These are phyloP conservation scores for Rhizoctonia solani DNA, from an alignment of 1,284 basidiomycete genomes.

Conservation along the genomic window DNA sequence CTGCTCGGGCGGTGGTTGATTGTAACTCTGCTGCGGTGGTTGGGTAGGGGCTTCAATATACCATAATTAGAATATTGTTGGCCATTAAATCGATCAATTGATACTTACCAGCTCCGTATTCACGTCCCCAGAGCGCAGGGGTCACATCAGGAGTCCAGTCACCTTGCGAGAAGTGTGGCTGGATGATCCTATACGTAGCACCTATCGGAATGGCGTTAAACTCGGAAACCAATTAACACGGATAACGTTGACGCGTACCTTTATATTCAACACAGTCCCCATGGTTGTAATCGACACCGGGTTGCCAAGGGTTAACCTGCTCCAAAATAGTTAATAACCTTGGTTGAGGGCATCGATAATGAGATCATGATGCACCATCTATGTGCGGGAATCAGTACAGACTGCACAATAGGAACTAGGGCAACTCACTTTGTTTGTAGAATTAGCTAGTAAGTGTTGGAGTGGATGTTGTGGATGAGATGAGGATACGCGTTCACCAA, in stretches of 20 bases:
- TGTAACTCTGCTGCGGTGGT: slow-evolving; percentile 43
- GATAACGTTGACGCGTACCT: slow-evolving; percentile 48
- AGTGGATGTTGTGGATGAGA: not conserved
- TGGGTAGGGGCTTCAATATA: not conserved
- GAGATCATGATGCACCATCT: slow-evolving; percentile 7
- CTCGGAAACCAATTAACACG: not conserved
- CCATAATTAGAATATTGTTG: not conserved
- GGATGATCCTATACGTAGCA: slow-evolving; percentile 66
- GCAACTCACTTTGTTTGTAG: not conserved
- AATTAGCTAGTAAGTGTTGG: not conserved
- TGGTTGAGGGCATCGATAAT: not conserved
- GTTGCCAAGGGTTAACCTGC: slow-evolving; percentile 56
- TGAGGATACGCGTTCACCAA: not conserved
- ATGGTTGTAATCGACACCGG: slow-evolving; percentile 61
- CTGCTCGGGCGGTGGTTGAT: no score
- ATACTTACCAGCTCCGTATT: not conserved
- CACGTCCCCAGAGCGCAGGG: slow-evolving; percentile 63
- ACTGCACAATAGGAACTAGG: not conserved
- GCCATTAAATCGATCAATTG: not conserved
- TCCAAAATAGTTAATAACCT: not conserved
- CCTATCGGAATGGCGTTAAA: slow-evolving; percentile 47
- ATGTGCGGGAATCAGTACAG: not conserved
- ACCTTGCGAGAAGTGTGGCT: slow-evolving; percentile 68
- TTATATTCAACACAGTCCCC: slow-evolving; percentile 63
- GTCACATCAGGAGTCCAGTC: slow-evolving; percentile 56